Evolutionary conservation across 2,329 filamentous ascomycete species (phyloP).

Genomic region (Paecilomyces niveus): DNA sequence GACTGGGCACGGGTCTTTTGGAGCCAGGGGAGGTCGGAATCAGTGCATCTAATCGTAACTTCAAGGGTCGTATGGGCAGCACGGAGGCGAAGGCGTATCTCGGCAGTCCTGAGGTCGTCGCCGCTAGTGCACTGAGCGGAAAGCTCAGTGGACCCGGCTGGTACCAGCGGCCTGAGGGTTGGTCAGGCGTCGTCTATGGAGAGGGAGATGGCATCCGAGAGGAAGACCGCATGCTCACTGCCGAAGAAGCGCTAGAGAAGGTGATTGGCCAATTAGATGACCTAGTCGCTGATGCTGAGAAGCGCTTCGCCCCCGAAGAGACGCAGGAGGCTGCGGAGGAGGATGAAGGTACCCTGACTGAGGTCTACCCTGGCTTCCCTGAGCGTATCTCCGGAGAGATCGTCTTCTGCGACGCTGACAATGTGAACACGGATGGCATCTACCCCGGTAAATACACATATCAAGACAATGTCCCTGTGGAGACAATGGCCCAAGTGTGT

Average conservation of each 20-base stretch:
- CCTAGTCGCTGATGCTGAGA: constrained; percentile 50
- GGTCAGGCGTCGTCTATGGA: constrained; percentile 54
- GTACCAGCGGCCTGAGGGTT: constrained; percentile 67
- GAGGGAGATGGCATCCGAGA: constrained; percentile 62
- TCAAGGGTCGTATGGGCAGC: constrained; percentile 83
- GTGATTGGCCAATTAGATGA: constrained; percentile 62
- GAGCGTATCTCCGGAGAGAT: constrained; percentile 79
- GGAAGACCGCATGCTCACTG: constrained; percentile 58
- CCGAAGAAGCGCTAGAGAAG: constrained; percentile 65
- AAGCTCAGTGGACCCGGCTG: constrained; percentile 59
- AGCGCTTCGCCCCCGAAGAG: constrained; percentile 28
- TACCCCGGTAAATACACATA: constrained; percentile 92
- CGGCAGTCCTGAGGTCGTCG: constrained; percentile 83
- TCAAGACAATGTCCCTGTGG: constrained; percentile 68
- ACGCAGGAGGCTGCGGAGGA: constrained; percentile 3
- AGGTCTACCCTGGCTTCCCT: constrained; percentile 80
- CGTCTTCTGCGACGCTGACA: constrained; percentile 76
- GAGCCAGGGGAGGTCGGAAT: constrained; percentile 84
- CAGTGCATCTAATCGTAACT: constrained; percentile 77
- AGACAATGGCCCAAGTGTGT: constrained; percentile 80
- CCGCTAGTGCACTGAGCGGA: constrained; percentile 68
- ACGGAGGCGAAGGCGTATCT: constrained; percentile 77
- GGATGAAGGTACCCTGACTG: constrained; percentile 39
- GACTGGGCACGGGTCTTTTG: constrained; percentile 70
- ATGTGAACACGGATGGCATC: constrained; percentile 87